Evolutionary conservation across 2,329 filamentous ascomycete genomes (phyloP).

Genomic region (Ophiostoma ulmi): DNA sequence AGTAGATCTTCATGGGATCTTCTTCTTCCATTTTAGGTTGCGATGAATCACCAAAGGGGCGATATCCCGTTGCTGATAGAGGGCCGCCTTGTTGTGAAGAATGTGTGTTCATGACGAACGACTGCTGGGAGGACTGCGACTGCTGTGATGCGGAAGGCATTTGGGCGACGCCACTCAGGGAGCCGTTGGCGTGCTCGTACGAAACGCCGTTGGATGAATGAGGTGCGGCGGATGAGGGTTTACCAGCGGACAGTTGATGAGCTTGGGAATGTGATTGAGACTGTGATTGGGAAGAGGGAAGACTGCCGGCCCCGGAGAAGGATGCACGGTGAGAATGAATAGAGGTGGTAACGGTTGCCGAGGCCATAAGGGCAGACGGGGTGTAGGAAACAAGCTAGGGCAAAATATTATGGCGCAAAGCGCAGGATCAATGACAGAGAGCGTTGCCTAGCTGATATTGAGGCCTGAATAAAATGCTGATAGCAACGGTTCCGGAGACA

Average conservation of each 20-base stretch:
- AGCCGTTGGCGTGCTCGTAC: conserved; percentile 25
- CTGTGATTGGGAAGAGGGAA: conserved; percentile 20
- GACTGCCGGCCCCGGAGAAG: conserved; percentile 28
- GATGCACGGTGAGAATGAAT: conserved; percentile 30
- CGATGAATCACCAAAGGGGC: conserved; percentile 39
- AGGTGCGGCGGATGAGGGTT: conserved; percentile 7
- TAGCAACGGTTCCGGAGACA: neutral
- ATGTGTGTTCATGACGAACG: conserved; percentile 53
- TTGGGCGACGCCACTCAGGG: conserved; percentile 25
- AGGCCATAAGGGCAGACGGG: conserved; percentile 33
- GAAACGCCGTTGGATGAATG: conserved; percentile 21
- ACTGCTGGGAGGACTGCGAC: conserved; percentile 47
- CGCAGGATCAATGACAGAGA: neutral
- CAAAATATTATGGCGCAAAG: neutral
- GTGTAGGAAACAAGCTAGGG: neutral
- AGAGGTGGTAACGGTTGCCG: conserved; percentile 35
- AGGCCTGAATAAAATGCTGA: neutral
- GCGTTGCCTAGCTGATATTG: neutral
- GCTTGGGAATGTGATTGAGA: conserved; percentile 22
- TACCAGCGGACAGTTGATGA: conserved; percentile 15
- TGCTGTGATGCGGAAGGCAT: conserved; percentile 30
- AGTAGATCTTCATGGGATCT: conserved; percentile 55
- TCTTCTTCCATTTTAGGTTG: conserved; percentile 35
- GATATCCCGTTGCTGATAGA: conserved; percentile 35
- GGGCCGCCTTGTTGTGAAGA: conserved; percentile 41